phyloP scores from a whole-genome alignment of 257 asterid genomes.

The Solanum sejunctum region DNA sequence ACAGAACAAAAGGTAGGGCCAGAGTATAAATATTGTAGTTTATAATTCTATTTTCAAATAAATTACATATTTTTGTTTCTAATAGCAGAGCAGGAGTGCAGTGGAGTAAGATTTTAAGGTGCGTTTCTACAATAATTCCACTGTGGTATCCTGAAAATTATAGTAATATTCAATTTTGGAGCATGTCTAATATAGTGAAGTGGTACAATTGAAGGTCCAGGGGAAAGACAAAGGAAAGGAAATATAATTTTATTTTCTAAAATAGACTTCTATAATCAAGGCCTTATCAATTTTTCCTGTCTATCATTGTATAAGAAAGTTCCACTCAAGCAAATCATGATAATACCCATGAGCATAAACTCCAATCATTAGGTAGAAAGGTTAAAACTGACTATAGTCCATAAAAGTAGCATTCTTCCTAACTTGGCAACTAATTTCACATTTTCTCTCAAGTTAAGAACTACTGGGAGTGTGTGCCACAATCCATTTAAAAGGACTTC shows the following conservation, averaged over 20 bases:
- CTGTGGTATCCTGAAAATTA: not conserved
- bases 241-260: not conserved
- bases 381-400: not conserved
- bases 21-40: not conserved
- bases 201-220: not conserved
- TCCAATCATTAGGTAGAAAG: not conserved
- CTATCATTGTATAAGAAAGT: not conserved
- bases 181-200: not conserved
- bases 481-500: not conserved
- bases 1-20: not conserved
- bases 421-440: not conserved
- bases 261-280: not conserved
- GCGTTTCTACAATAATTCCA: not conserved
- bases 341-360: not conserved
- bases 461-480: not conserved
- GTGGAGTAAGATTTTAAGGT: not conserved
- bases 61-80: not conserved
- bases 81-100: not conserved
- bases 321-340: not conserved
- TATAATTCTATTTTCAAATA: not conserved
- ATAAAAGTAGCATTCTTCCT: not conserved
- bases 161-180: not conserved
- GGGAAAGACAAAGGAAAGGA: not conserved
- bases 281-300: not conserved
- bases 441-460: not conserved